phyloP scores from a whole-genome alignment of 371 early-diverging fungal genomes.

The Umbelopsis sp. region DNA sequence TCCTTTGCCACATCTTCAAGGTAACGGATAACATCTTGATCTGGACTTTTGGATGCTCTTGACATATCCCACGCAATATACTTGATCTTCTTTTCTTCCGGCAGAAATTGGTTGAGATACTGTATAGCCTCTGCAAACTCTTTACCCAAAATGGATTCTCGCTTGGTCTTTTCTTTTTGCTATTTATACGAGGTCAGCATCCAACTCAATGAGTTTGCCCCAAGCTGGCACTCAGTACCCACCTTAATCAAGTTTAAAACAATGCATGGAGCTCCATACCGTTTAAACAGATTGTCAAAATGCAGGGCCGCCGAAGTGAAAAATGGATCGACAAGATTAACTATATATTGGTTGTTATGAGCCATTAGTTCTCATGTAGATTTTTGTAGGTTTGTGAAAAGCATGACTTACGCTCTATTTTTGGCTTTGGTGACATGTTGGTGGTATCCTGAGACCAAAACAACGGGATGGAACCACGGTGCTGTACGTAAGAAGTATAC shows the following conservation, averaged over 20 bases:
- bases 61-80: slow-evolving; percentile 99
- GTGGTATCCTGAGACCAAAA: slow-evolving; percentile 94
- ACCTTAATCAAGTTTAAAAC: slow-evolving; percentile 93
- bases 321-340: slow-evolving; percentile 91
- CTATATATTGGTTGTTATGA: slow-evolving; percentile 27
- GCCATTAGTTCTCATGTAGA: too few relatives aligned
- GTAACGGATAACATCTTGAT: slow-evolving; percentile 89
- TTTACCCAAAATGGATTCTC: slow-evolving; percentile 87
- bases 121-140: slow-evolving; percentile 82
- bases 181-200: slow-evolving; percentile 21
- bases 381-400: not conserved
- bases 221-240: not conserved
- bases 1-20: slow-evolving; percentile 90
- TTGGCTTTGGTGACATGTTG: slow-evolving; percentile 94
- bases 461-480: slow-evolving; percentile 95
- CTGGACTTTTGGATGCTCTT: slow-evolving; percentile 86
- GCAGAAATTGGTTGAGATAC: slow-evolving; percentile 90
- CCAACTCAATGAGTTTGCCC: not conserved
- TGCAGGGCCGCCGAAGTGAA: slow-evolving; percentile 90
- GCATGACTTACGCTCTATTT: slow-evolving; percentile 73
- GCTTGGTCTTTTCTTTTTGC: slow-evolving; percentile 85
- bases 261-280: slow-evolving; percentile 90
- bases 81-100: slow-evolving; percentile 76
- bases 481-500: slow-evolving; percentile 94
- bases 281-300: slow-evolving; percentile 85